These are phyloP conservation scores for Gaertneriomyces sp. DNA, from an alignment of 192 early-diverging fungal species.

Conservation along the genomic window DNA sequence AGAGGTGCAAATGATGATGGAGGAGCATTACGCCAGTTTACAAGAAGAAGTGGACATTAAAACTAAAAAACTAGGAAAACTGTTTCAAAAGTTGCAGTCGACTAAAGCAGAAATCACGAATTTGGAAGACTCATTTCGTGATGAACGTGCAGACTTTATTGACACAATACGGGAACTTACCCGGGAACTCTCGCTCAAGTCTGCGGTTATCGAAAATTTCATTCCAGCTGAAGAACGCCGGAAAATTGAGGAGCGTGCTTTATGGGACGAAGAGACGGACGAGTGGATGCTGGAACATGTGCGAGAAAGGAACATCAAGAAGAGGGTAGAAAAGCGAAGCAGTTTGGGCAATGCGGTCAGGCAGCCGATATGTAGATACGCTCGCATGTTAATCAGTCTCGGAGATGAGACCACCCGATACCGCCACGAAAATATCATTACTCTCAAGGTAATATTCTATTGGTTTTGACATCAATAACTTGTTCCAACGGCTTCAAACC, in stretches of 20 bases:
- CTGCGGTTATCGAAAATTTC: conserved; percentile 56
- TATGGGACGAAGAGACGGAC: conserved; percentile 55
- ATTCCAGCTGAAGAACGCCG: conserved; percentile 50
- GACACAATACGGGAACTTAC: conserved; percentile 60
- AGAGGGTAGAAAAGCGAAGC: conserved; percentile 39
- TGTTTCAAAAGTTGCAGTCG: conserved; percentile 52
- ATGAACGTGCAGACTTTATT: conserved; percentile 55
- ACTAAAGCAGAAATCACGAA: conserved; percentile 57
- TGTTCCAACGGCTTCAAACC: background rate
- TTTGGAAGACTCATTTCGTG: conserved; percentile 58
- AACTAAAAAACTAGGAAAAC: conserved; percentile 59
- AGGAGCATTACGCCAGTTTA: conserved; percentile 57
- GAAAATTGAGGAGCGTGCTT: conserved; percentile 48
- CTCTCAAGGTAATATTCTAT: conserved; percentile 38
- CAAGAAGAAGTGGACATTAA: conserved; percentile 66
- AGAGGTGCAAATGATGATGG: conserved; percentile 57
- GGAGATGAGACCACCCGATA: conserved; percentile 41
- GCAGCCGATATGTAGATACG: conserved; percentile 52
- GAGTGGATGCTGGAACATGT: conserved; percentile 50
- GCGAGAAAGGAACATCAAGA: conserved; percentile 35
- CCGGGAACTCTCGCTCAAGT: conserved; percentile 52
- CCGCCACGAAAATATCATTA: conserved; percentile 47
- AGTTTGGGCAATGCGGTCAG: conserved; percentile 29
- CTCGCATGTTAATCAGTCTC: conserved; percentile 40
- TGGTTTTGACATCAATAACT: background rate